Percentiles rank a stretch among this genome's conserved stretches.
These are phyloP conservation scores for Claviceps capensis DNA, from an alignment of 2,329 filamentous ascomycete species.

Conservation along the genomic window DNA sequence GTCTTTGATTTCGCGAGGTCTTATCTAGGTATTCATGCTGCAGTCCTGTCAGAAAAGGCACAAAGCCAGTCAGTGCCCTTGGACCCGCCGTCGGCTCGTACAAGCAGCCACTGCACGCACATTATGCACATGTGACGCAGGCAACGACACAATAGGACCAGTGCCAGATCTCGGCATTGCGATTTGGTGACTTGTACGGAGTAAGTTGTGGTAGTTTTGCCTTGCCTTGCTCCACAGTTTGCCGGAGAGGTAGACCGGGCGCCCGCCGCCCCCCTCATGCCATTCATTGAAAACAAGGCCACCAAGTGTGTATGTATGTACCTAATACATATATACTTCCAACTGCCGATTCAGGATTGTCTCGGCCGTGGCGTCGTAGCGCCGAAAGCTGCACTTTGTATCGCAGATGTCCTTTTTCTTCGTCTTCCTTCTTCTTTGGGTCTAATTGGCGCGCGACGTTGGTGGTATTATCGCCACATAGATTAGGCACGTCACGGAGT, in stretches of 20 bases:
- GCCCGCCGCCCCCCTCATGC: background rate
- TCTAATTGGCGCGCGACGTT: no score
- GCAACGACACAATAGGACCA: background rate
- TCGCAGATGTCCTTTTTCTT: background rate
- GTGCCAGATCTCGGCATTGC: constrained; percentile 4
- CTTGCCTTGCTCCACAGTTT: background rate
- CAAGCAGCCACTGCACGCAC: no score
- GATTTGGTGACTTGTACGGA: background rate
- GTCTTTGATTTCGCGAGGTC: background rate
- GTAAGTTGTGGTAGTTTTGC: background rate
- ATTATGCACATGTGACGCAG: no score
- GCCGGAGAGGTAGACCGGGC: background rate
- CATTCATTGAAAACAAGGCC: background rate
- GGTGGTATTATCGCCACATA: no score
- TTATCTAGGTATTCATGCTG: background rate
- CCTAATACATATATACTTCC: background rate
- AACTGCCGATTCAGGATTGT: background rate
- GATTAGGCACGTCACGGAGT: no score
- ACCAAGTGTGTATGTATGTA: background rate
- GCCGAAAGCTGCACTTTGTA: background rate
- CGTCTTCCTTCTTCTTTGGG: background rate
- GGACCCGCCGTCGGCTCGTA: no score
- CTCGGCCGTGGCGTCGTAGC: background rate
- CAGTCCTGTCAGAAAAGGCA: no score
- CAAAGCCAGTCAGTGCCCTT: no score